phyloP scores from a whole-genome alignment of 345 rosid genomes.

The Sonneratia alba region DNA sequence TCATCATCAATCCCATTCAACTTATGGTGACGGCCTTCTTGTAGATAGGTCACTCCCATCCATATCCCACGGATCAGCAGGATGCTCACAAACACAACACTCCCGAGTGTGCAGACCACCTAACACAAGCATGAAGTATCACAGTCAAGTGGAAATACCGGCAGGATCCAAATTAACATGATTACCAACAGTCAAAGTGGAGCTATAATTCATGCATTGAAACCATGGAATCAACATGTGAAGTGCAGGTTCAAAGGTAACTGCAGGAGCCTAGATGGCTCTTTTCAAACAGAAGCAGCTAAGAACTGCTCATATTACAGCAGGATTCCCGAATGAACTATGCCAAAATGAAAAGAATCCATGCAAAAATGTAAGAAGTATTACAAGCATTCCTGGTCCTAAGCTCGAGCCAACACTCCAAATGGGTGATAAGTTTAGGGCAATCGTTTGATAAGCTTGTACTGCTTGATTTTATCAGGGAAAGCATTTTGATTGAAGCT shows the following conservation, averaged over 20 bases:
- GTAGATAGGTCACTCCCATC: constrained; percentile 39
- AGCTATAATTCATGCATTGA: too few relatives aligned
- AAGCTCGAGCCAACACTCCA: background rate
- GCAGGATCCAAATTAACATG: background rate
- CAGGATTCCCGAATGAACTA: too few relatives aligned
- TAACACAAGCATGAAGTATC: constrained; percentile 5
- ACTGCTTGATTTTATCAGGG: background rate
- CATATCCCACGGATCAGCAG: constrained; percentile 53
- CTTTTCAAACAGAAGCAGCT: too few relatives aligned
- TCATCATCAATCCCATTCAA: constrained; percentile 25
- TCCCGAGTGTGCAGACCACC: constrained; percentile 73
- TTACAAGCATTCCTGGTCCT: too few relatives aligned
- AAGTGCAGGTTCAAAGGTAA: too few relatives aligned
- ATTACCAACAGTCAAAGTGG: too few relatives aligned
- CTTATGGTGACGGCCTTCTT: constrained; percentile 30
- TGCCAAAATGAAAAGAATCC: too few relatives aligned
- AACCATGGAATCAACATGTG: too few relatives aligned
- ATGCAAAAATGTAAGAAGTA: too few relatives aligned
- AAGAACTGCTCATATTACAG: background rate
- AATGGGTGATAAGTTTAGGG: background rate
- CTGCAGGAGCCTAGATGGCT: too few relatives aligned
- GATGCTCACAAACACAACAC: constrained; percentile 52
- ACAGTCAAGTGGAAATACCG: background rate
- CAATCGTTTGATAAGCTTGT: background rate
- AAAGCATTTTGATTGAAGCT: background rate